phyloP scores from a whole-genome alignment of 306 rosid species.

The Argentina anserina region DNA sequence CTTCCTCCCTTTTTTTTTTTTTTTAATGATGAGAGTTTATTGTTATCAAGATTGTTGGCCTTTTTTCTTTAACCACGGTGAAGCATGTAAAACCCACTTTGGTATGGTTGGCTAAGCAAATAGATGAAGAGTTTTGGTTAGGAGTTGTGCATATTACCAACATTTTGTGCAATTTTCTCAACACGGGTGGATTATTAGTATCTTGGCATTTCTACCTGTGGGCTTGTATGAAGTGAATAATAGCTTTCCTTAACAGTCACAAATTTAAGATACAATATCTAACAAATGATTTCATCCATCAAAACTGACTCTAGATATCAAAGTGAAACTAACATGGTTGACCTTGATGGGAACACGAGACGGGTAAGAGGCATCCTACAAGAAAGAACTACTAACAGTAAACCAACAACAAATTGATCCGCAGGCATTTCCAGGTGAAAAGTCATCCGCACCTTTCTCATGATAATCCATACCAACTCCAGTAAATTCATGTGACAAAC shows the following conservation, averaged over 20 bases:
- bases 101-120: neutral
- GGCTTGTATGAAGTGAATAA: no score
- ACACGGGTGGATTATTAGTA: neutral
- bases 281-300: neutral
- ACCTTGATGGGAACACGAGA: neutral
- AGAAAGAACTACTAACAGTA: neutral
- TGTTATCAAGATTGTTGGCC: slow-evolving; percentile 37
- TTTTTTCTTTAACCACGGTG: neutral
- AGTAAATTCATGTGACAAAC: neutral
- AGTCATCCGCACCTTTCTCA: neutral
- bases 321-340: neutral
- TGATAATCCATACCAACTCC: neutral
- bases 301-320: neutral
- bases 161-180: neutral
- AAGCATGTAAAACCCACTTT: neutral
- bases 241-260: neutral
- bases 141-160: neutral
- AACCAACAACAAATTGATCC: slow-evolving; percentile 20
- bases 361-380: neutral
- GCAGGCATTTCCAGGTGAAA: slow-evolving; percentile 17
- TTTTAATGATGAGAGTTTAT: slow-evolving; percentile 52
- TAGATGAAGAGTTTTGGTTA: neutral
- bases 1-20: no score
- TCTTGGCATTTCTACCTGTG: neutral
- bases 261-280: neutral